Conservation (phyloP, 1,139 yeast genomes). For the Yamadazyma taylorii region DNA sequence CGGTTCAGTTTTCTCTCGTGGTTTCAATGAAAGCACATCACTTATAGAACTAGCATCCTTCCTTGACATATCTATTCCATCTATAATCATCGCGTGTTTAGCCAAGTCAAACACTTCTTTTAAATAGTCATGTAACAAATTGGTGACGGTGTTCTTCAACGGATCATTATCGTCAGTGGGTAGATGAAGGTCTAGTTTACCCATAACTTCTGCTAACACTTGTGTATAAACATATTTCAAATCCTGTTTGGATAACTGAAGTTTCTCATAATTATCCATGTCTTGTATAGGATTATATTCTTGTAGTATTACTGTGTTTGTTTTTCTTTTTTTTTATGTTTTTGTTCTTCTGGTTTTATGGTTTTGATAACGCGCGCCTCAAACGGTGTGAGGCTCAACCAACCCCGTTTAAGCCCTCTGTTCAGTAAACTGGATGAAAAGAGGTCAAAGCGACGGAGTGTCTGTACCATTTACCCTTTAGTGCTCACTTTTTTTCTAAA, state of each 20-base stretch:
- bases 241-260: constrained; percentile 52
- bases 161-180: constrained; percentile 49
- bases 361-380: too few relatives aligned
- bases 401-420: too few relatives aligned
- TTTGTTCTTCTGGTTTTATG: constrained; percentile 1
- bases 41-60: constrained; percentile 13
- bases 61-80: constrained; percentile 36
- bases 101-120: constrained; percentile 53
- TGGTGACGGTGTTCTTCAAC: constrained; percentile 43
- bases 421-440: too few relatives aligned
- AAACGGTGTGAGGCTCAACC: too few relatives aligned
- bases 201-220: constrained; percentile 37
- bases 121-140: constrained; percentile 44
- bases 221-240: constrained; percentile 47
- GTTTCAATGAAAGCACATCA: constrained; percentile 32
- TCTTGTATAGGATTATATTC: too few relatives aligned
- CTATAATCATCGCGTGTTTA: constrained; percentile 49
- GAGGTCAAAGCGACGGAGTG: constrained; percentile 1
- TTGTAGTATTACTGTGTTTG: too few relatives aligned
- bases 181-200: constrained; percentile 47
- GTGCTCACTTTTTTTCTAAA: neutral
- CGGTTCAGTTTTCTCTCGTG: constrained; percentile 54
- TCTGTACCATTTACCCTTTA: too few relatives aligned
- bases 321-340: constrained; percentile 5
- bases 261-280: constrained; percentile 33